Base-by-base conservation (phyloP, 176 grass and related monocot genomes). In the Avena sativa region DNA sequence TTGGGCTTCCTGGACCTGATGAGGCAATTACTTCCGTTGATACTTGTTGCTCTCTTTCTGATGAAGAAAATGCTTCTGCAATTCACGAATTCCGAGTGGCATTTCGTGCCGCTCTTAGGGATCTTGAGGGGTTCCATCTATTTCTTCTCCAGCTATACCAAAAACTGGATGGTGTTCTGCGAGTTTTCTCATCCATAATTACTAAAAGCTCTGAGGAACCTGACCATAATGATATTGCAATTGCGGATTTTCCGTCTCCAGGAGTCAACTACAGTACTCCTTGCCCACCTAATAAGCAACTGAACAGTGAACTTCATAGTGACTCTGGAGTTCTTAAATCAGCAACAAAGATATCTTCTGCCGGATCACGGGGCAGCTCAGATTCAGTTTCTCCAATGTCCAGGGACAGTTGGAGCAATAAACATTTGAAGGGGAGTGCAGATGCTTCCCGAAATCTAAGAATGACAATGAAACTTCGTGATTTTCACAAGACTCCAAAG, bases 81-180 rank as follows among this genome's bases (percentile, higher is more conserved):
- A 79, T 98, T 83, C 87, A 98, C 26, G 97, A 98, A 82, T 98
- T 98, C 79, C 92, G 96, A 90, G 92, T 90, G 26, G 92, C 92
- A 86, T 98, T 98, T 85, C 93, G 97, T 74, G 90, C 97, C 19
- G 93, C 94, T 85, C 83, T 96, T 63, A 94, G 93, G 85, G 92
- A 98, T 71, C 38, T 98, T 38, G 90, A 96, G 85, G 89, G 97
- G 74, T 94, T 98, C 67, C 93, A 94, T 91, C 84, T 98, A 72
- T 98, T 98, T 84, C 90, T 98, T 74, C 90, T 96, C 78, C 84
- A 95, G 4, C 92, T 98, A 48, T 98, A 96, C 85, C 93, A 96
- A 82, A 98, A 98, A 83, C 49, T 98, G 66, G 96, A 98, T 83
- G 90, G 92, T 30, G 82, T 94, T 82, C 81, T 96, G 53, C 87